Evolutionary conservation across 2,329 filamentous ascomycete genomes (phyloP), one percentile per base, ranked within the genome.

Genomic region (Pseudocercospora pini-densiflorae): DNA sequence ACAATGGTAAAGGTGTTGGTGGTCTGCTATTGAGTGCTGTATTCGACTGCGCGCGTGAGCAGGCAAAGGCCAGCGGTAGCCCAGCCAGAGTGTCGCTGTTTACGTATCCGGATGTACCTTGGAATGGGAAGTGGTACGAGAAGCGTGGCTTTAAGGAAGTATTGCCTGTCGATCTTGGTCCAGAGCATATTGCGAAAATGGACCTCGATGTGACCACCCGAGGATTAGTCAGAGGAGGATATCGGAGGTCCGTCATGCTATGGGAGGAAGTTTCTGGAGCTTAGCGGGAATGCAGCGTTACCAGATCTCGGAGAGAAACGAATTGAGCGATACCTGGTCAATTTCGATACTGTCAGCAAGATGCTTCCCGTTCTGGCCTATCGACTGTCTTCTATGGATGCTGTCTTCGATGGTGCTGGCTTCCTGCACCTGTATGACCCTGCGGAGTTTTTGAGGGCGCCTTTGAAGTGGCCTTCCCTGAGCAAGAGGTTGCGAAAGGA

Each of bases 401-500:
- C 21, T 29, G 51, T 29, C 24, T 54, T 29, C 51, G 51, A 14
- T 54, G 24, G 24, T 54, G 51, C 24, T 54, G 51, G 16, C 51
- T 21, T 29, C 51, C 51, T 8, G 16, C 24, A 29, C 51, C 49
- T 53, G n/a, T 29, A 19, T 19, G 33, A n/a, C n/a, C 47, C 23
- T 51, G 47, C 47, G 47, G 9, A 16, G 24, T 24, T 6, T 23
- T 51, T 12, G 8, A 2, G 21, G 51, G 21, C 7, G 51, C 51
- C 51, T 54, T 54, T 10, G 51, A 54, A 8, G 51, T 54, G 12
- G 9, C 51, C 57, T 54, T 31, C 3, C 24, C 51, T 16, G 51
- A 54, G 23, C 67, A 69, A 43, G 24, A 29, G 4, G 67, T 65
- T 19, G 62, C 51, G 60, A 82, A 80, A 1, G 81, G 81, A 76